phyloP scores from a whole-genome alignment of 441 rosid genomes.

The Metrosideros polymorpha region DNA sequence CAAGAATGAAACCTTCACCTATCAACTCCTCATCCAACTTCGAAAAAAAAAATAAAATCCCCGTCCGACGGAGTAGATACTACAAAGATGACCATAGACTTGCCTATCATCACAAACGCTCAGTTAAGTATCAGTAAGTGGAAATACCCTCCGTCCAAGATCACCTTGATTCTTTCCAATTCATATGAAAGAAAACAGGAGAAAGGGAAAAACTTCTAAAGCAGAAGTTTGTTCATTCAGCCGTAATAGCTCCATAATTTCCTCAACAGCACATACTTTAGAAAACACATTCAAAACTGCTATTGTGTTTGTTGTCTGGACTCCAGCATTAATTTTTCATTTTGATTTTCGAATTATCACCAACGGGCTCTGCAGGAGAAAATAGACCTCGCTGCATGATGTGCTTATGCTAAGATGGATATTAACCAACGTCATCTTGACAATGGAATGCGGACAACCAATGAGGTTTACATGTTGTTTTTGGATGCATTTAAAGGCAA shows the following conservation, averaged over 20 bases:
- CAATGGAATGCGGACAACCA: not conserved
- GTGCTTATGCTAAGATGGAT: not conserved
- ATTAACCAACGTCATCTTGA: not conserved
- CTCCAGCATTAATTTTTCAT: not conserved
- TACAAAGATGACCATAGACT: not conserved
- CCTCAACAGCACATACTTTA: not conserved
- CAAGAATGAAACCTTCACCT: not conserved
- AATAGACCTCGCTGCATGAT: not conserved
- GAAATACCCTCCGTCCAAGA: not conserved
- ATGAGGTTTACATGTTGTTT: not conserved
- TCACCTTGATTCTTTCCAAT: not conserved
- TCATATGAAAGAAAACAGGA: not conserved
- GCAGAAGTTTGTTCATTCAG: not conserved
- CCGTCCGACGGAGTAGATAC: not conserved
- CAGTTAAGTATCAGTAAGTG: not conserved
- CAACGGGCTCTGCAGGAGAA: not conserved
- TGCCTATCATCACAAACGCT: not conserved
- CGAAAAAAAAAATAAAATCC: too few species aligned
- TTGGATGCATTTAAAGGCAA: not conserved
- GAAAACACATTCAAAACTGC: not conserved
- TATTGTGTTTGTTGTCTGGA: not conserved
- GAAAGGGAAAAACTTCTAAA: not conserved
- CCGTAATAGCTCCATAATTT: not conserved
- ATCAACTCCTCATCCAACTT: not conserved
- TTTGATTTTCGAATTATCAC: not conserved